These are phyloP conservation scores for Entoloma clypeatum DNA, from an alignment of 1,284 basidiomycete species.

Conservation along the genomic window DNA sequence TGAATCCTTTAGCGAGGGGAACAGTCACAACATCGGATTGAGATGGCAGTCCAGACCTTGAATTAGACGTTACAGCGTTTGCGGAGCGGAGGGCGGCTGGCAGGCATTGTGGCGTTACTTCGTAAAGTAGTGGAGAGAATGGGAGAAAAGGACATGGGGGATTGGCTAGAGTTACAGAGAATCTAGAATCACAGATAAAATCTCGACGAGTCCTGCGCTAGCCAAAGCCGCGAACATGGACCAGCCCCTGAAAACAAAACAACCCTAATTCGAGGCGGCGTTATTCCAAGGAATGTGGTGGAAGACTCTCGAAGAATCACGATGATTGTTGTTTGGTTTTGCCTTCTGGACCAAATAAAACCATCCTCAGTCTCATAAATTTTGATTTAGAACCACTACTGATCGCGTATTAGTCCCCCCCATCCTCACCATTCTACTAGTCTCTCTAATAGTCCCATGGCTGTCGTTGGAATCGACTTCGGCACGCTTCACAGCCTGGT, in stretches of 20 bases:
- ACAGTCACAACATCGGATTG: conserved; percentile 7
- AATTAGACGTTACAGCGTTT: conserved; percentile 21
- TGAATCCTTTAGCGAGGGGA: neutral
- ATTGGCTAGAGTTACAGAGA: neutral
- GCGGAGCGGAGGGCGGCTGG: conserved; percentile 18
- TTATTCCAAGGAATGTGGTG: conserved; percentile 10
- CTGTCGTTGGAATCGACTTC: conserved; percentile 91
- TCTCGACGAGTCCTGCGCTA: too few relatives aligned
- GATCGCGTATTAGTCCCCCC: conserved; percentile 8
- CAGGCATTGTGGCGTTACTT: conserved; percentile 16
- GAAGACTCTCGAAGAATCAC: conserved; percentile 21
- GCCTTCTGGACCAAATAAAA: conserved; percentile 19
- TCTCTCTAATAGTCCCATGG: conserved; percentile 41
- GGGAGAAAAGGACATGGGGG: neutral
- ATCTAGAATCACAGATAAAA: too few relatives aligned
- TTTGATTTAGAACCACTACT: conserved; percentile 11
- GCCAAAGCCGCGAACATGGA: too few relatives aligned
- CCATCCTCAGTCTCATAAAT: conserved; percentile 19
- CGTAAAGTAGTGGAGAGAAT: neutral
- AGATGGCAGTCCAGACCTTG: conserved; percentile 17
- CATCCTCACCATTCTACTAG: conserved; percentile 15
- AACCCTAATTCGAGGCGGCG: conserved; percentile 3
- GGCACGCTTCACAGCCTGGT: conserved; percentile 87
- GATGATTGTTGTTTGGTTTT: conserved; percentile 17
- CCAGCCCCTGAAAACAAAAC: neutral